Percentiles rank a stretch among this genome's conserved stretches.
phyloP scores from a whole-genome alignment of 1,284 basidiomycete species.

The Fistulinella staudtii region DNA sequence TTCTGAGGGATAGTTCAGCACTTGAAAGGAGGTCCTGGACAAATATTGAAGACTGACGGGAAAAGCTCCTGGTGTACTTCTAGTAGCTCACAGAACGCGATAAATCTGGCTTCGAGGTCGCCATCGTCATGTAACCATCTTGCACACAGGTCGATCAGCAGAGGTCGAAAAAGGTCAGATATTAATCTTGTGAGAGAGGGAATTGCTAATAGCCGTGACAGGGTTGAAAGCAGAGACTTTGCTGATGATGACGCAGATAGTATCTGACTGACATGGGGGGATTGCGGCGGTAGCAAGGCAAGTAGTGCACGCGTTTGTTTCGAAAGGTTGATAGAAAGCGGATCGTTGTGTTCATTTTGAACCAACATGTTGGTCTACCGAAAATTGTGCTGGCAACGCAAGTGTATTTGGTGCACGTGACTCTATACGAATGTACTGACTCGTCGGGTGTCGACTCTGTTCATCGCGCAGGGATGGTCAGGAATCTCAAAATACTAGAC shows the following conservation, averaged over 20 bases:
- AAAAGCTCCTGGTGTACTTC: conserved; percentile 73
- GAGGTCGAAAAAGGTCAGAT: conserved; percentile 59
- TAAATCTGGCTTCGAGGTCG: conserved; percentile 50
- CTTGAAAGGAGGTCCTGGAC: neutral
- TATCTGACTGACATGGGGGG: conserved; percentile 34
- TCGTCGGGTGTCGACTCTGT: too few species aligned
- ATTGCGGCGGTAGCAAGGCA: conserved; percentile 38
- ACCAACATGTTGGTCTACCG: conserved; percentile 14
- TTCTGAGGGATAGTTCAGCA: conserved; percentile 34
- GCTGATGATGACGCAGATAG: conserved; percentile 36
- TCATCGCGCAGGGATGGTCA: conserved; percentile 19
- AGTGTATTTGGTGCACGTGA: conserved; percentile 20
- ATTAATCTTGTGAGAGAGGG: conserved; percentile 55
- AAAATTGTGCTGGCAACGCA: too few species aligned
- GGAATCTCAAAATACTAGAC: conserved; percentile 24
- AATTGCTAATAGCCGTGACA: conserved; percentile 49
- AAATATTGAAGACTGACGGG: conserved; percentile 49
- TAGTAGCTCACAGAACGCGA: conserved; percentile 57
- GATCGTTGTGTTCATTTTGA: conserved; percentile 27
- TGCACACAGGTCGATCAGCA: conserved; percentile 68
- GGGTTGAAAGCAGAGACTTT: conserved; percentile 37
- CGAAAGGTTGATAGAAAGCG: conserved; percentile 50
- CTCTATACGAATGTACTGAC: conserved; percentile 2
- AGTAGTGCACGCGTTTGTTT: conserved; percentile 47
- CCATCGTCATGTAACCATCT: conserved; percentile 58